Conservation (phyloP, 1,284 basidiomycete genomes). For the Ceratobasidium sp. region DNA sequence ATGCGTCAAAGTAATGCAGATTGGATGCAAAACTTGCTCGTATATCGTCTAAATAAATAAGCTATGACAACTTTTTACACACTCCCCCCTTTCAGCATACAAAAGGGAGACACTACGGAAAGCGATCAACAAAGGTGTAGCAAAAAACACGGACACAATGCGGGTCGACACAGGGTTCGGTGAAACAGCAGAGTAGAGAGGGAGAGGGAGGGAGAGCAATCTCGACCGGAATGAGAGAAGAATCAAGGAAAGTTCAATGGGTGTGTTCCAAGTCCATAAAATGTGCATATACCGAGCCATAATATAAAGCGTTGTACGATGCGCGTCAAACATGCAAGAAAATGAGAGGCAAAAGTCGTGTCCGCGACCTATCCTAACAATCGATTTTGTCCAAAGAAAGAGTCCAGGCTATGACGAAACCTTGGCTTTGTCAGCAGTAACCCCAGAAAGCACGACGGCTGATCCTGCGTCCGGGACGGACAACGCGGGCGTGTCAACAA, state of each 20-base stretch:
- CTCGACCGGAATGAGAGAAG: background rate
- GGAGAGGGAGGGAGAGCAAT: background rate
- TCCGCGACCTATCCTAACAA: constrained; percentile 1
- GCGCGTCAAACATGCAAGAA: constrained; percentile 4
- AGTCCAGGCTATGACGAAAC: background rate
- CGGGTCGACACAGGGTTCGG: background rate
- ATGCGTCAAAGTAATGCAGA: background rate
- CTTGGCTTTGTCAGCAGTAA: background rate
- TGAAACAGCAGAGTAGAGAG: background rate
- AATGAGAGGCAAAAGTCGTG: constrained; percentile 7
- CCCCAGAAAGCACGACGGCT: background rate
- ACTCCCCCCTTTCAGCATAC: constrained; percentile 13
- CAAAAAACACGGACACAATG: background rate
- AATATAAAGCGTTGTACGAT: constrained; percentile 26
- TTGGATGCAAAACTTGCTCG: background rate
- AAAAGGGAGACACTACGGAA: constrained; percentile 8
- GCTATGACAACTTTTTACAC: constrained; percentile 4
- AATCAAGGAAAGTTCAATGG: background rate
- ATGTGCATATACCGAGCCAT: constrained; percentile 14
- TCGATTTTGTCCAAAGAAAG: background rate
- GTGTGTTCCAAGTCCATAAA: background rate
- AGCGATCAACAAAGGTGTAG: constrained; percentile 3
- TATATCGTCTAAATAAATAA: background rate
- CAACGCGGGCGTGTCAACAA: constrained; percentile 28
- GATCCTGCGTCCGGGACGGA: background rate